Evolutionary conservation across 352 stramenopile species (phyloP), one percentile per base, ranked within the genome.

Genomic region (Saprolegnia parasitica): DNA sequence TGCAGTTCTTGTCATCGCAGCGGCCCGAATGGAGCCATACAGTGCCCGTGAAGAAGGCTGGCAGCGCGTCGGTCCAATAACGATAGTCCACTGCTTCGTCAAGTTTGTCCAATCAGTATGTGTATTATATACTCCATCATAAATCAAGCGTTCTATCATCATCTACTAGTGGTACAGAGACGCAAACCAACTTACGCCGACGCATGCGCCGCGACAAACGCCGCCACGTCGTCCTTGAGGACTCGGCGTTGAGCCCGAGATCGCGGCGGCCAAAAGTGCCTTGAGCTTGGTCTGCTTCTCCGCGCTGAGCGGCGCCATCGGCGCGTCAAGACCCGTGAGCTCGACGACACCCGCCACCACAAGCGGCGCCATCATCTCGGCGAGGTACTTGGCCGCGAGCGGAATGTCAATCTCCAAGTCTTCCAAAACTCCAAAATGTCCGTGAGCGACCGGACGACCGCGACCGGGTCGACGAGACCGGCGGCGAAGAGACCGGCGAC

Each of bases 351-450:
- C 80, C 0, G 73, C 67, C 4, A 77, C 77, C 1, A 91, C 75
- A 8, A 75, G 84, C 13, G 82, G 84, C 47, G 82, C 82, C 18
- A 93, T 67, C 83, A 93, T 91, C 55, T 87, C 73, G 46, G 76
- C 77, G 46, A 93, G 66, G 74, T 93, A 93, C 42, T 76, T 72
- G 13, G 89, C 74, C 65, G 82, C 86, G 61, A 84, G 77, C 15
- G 86, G 86, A 61, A 91, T 91, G 50, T 93, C 86, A 64, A 93
- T 90, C 71, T 91, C 86, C 45, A 91, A 80, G 56, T 93, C 86
- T 52, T 93, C 86, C 21, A 80, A 74, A 90, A 85, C 74, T 91
- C 86, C 32, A 93, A 72, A 63, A 90, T 55, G 1, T 89, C 82
- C 56, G 79, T 66, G 55, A 90, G 56, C n/a, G 78, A 73, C 42